Evolutionary conservation across 2,329 filamentous ascomycete species (phyloP), one percentile per base, ranked within the genome.

Genomic region (Exophiala bonariae): DNA sequence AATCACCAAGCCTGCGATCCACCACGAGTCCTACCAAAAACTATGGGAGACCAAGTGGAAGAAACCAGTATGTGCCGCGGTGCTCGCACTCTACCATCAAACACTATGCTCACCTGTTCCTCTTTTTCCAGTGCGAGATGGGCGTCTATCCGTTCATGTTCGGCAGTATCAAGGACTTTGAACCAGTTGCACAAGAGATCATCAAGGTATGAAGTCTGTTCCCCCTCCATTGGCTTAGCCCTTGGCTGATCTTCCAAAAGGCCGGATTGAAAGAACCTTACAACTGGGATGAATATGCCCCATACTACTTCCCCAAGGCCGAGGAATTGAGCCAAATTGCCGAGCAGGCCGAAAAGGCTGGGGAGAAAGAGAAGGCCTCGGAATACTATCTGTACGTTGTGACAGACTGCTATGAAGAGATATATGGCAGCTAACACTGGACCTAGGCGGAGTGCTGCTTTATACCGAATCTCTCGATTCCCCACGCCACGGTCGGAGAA

Each of bases 21-120:
- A 85, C 60, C 79, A 83, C 56, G 70, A 74, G 26, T 78, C 77
- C 18, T 82, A 85, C 56, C 71, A 78, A 60, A 76, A 76, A 8
- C 68, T 87, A 20, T 90, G 87, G 86, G 83, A 87, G 68, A 86
- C 82, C 5, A 88, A 87, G 66, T 90, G 86, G 86, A 83, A 83
- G 66, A 72, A 77, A 56, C 82, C 82, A 4, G 82, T 84, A 68
- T 47, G 77, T 59, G 17, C 11, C 28, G 26, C 9, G 2, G 10
- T 8, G 31, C 9, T 16, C 14, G 17, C 5, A 13, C n/a, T 23
- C 16, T 20, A 5, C 6, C 7, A 37, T 16, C 11, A 8, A 13
- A 19, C 17, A 28, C 17, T 18, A 5, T 20, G 17, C 11, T 11
- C 26, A 14, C 11, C n/a, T 20, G 17, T 8, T 11, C 26, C 10